Conservation (phyloP, 805 yeast genomes). For the Metahyphopichia silvanorum region DNA sequence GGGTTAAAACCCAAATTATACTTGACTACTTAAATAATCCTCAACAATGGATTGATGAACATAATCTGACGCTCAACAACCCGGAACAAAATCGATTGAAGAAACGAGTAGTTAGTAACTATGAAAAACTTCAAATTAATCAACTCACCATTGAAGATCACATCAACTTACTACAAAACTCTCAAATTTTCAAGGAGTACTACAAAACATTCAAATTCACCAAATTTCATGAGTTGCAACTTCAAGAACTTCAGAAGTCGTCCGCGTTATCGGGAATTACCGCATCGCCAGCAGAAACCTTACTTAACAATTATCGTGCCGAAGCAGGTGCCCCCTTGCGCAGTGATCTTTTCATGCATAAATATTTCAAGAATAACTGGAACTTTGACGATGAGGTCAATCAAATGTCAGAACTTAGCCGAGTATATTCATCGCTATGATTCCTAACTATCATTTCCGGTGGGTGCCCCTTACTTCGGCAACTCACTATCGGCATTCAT, state of each 20-base stretch:
- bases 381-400: conserved; percentile 15
- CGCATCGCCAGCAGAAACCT: neutral
- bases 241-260: conserved; percentile 11
- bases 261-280: neutral
- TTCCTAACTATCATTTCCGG: too few relatives aligned
- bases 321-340: conserved; percentile 17
- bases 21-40: conserved; percentile 23
- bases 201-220: conserved; percentile 19
- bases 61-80: conserved; percentile 4
- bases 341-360: conserved; percentile 25
- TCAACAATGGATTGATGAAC: conserved; percentile 11
- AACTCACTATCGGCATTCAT: too few relatives aligned
- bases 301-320: neutral
- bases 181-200: conserved; percentile 23
- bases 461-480: too few relatives aligned
- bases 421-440: conserved; percentile 3
- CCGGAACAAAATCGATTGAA: neutral
- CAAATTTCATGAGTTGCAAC: conserved; percentile 24
- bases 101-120: conserved; percentile 3
- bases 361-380: conserved; percentile 16
- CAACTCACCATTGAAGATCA: conserved; percentile 20
- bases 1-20: conserved; percentile 41
- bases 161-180: conserved; percentile 21
- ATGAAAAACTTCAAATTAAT: conserved; percentile 12
- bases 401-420: conserved; percentile 7